These are phyloP conservation scores for Aegilops sharonensis DNA, from an alignment of 176 grass and related monocot species.

Conservation along the genomic window DNA sequence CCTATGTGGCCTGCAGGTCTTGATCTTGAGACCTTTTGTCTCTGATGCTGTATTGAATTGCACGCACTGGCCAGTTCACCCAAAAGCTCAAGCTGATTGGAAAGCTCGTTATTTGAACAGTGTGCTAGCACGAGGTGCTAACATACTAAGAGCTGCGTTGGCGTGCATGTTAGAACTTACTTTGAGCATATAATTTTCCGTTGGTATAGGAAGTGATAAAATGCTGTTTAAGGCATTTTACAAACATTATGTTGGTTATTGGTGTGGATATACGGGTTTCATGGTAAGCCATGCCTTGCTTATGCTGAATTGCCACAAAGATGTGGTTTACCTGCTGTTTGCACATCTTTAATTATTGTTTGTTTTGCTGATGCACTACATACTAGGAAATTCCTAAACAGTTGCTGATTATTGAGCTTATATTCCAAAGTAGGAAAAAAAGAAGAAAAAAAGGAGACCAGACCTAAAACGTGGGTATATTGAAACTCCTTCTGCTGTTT, in stretches of 20 bases:
- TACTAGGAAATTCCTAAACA: background rate
- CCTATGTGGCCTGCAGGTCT: background rate
- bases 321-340: background rate
- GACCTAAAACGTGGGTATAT: background rate
- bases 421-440: slow-evolving; percentile 12
- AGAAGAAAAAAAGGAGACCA: background rate
- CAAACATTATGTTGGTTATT: background rate
- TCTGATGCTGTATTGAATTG: background rate
- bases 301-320: background rate
- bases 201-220: background rate
- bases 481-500: background rate
- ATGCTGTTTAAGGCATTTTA: background rate
- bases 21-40: background rate
- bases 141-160: background rate
- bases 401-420: background rate
- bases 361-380: slow-evolving; percentile 4
- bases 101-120: background rate
- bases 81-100: background rate
- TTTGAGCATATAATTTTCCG: background rate
- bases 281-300: background rate
- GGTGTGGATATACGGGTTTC: background rate
- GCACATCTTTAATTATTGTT: background rate
- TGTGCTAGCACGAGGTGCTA: background rate
- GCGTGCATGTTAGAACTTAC: background rate
- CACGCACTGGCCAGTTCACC: background rate